phyloP scores from a whole-genome alignment of 2,329 filamentous ascomycete genomes.

The Zarea fungicola region DNA sequence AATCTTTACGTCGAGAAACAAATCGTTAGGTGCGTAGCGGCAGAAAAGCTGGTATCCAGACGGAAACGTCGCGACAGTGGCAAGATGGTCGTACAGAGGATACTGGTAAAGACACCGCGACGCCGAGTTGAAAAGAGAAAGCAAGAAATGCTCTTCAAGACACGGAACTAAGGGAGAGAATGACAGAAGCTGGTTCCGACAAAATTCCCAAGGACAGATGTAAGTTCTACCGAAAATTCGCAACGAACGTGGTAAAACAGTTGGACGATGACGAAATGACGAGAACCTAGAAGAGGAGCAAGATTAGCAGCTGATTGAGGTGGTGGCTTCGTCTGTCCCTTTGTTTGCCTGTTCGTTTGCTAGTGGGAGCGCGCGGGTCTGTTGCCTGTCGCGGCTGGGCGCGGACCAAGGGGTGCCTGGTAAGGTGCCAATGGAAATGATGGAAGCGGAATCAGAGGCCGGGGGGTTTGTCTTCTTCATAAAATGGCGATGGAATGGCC shows the following conservation, averaged over 20 bases:
- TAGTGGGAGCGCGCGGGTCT: constrained; percentile 2
- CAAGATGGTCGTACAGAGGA: constrained; percentile 13
- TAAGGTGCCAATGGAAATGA: background rate
- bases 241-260: constrained; percentile 36
- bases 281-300: constrained; percentile 31
- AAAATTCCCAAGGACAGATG: constrained; percentile 23
- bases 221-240: constrained; percentile 34
- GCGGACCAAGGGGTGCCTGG: background rate
- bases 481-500: no score
- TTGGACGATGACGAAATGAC: constrained; percentile 36
- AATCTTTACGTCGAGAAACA: constrained; percentile 10
- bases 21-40: constrained; percentile 9
- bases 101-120: constrained; percentile 12
- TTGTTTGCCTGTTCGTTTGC: constrained; percentile 11
- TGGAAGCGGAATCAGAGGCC: no score
- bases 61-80: constrained; percentile 11
- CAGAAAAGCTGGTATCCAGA: constrained; percentile 10
- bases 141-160: constrained; percentile 12
- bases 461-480: no score
- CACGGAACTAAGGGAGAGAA: constrained; percentile 16
- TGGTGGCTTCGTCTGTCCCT: background rate
- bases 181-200: constrained; percentile 22
- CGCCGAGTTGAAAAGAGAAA: constrained; percentile 11
- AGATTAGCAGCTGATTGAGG: constrained; percentile 17
- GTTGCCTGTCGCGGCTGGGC: constrained; percentile 6